These are phyloP conservation scores for Pseudevernia furfuracea DNA, from an alignment of 495 filamentous ascomycete species.

Conservation along the genomic window DNA sequence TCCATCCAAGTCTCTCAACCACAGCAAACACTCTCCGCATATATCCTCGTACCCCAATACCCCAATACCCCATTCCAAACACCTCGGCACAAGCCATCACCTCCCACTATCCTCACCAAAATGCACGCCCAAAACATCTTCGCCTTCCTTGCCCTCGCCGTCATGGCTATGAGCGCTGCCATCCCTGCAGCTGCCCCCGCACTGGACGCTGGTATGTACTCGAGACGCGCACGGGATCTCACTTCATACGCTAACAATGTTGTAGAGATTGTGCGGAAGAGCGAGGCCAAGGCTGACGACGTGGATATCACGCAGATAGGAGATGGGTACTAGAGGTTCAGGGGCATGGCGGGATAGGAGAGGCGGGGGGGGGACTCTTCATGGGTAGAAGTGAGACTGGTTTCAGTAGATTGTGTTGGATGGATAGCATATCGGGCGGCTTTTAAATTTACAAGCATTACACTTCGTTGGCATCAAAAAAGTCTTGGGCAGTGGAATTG, in stretches of 20 bases:
- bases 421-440: background rate
- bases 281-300: background rate
- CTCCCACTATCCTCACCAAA: background rate
- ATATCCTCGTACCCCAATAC: background rate
- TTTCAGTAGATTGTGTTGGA: background rate
- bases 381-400: background rate
- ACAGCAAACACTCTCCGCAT: background rate
- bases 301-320: background rate
- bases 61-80: background rate
- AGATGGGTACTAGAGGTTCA: background rate
- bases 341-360: background rate
- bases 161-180: constrained; percentile 2
- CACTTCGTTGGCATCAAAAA: background rate
- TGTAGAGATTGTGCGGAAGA: background rate
- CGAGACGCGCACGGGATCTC: background rate
- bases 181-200: constrained; percentile 4
- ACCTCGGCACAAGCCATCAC: background rate
- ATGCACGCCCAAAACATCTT: background rate
- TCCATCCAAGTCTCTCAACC: background rate
- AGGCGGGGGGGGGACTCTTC: background rate
- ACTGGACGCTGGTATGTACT: background rate
- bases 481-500: background rate
- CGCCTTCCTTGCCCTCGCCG: constrained; percentile 7
- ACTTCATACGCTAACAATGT: background rate
- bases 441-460: background rate